These are phyloP conservation scores for Actinidia chinensis DNA, from an alignment of 179 eudicot genomes.

Conservation along the genomic window DNA sequence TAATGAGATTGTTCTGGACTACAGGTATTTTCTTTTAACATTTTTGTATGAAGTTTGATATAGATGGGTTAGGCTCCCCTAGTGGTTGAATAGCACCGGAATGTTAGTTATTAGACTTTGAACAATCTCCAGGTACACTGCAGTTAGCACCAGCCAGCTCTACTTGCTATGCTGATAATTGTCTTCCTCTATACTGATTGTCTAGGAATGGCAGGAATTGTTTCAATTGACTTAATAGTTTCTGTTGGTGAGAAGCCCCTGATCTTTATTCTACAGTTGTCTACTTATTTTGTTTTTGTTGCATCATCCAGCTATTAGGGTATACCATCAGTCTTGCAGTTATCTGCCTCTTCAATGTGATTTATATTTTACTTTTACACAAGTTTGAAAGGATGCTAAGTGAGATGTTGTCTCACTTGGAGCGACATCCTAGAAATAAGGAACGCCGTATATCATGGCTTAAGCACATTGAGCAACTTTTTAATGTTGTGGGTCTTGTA, in stretches of 20 bases:
- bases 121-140: not conserved
- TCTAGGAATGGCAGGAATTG: not conserved
- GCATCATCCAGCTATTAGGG: not conserved
- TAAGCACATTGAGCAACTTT: conserved; percentile 59
- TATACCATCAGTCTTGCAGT: conserved; percentile 3
- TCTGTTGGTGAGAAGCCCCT: not conserved
- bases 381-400: conserved; percentile 85
- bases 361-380: conserved; percentile 13
- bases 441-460: conserved; percentile 90
- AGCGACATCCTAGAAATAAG: conserved; percentile 83
- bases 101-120: conserved; percentile 5
- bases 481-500: conserved; percentile 66
- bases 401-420: conserved; percentile 93
- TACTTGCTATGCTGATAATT: not conserved
- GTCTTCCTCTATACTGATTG: not conserved
- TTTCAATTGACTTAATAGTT: conserved; percentile 4
- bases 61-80: not conserved
- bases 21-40: no score
- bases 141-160: not conserved
- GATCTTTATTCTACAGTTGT: not conserved
- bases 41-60: not conserved
- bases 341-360: not conserved
- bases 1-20: not conserved
- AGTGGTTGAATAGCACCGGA: not conserved
- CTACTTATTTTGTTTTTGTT: not conserved